phyloP scores from a whole-genome alignment of 768 basidiomycete species.

The Trametes cubensis region DNA sequence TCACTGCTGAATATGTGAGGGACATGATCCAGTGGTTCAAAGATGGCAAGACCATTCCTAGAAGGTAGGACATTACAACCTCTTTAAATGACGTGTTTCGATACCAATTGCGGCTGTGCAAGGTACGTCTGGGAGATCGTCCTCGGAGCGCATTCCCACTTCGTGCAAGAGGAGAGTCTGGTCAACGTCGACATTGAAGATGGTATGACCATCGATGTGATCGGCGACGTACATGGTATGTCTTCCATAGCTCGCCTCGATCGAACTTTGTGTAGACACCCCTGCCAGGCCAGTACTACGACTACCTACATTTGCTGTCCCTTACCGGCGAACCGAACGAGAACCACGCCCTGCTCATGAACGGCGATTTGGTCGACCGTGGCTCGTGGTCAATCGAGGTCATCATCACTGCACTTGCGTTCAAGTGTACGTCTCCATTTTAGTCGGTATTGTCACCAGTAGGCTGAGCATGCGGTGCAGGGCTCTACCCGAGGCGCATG shows the following conservation, averaged over 20 bases:
- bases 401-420: constrained; percentile 89
- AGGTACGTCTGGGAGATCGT: constrained; percentile 96
- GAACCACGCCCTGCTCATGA: constrained; percentile 87
- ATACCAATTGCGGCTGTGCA: background rate
- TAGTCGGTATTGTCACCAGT: background rate
- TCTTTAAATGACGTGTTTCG: no score
- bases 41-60: constrained; percentile 87
- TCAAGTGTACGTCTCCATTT: constrained; percentile 70
- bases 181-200: constrained; percentile 76
- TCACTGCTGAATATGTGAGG: constrained; percentile 78
- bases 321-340: constrained; percentile 85
- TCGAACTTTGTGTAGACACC: constrained; percentile 7
- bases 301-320: constrained; percentile 83
- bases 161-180: constrained; percentile 78
- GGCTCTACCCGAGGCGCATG: constrained; percentile 89
- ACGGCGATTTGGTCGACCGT: constrained; percentile 95
- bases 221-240: constrained; percentile 93
- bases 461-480: constrained; percentile 40
- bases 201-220: constrained; percentile 86
- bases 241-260: background rate
- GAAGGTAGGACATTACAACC: constrained; percentile 52
- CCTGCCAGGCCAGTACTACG: constrained; percentile 86
- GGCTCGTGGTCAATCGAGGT: constrained; percentile 97
- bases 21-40: constrained; percentile 93
- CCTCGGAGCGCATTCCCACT: constrained; percentile 76